Base-by-base conservation (phyloP, 805 yeast genomes). In the Yarrowia sp. region DNA sequence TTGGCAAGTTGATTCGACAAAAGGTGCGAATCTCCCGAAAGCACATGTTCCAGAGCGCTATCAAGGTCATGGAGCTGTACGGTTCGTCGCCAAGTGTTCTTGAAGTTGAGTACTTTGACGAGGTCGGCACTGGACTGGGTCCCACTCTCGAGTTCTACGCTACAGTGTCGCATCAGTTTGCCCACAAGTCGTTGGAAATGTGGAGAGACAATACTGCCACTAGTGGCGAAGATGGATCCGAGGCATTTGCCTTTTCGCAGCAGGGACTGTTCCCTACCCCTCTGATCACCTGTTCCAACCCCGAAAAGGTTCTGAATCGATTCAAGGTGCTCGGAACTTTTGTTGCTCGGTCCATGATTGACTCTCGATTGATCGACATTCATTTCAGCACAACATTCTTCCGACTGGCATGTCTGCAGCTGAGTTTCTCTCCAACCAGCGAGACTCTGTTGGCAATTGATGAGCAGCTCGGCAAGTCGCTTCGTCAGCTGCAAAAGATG, bases 81-180 rank as follows among this genome's bases (percentile, higher is more conserved):
- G 96, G 95, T 0, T 77, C 89, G 0, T 81, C 87, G n/a, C 92
- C 97, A 0, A 88, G 91, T 30, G 79, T 89, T 4, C 76, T 93
- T 22, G 98, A 93, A 70, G 86, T 95, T 65, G 97, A 92, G 73
- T 93, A 89, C 71, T 85, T 82, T 67, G 92, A 88, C 68, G 99
- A 93, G 73, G 97, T 82, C 7, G 99, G 98, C n/a, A 87, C 97
- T 0, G 99, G 99, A 0, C 77, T 92, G 49, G 99, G 99, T 0
- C 99, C 99, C 3, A 93, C 99, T 0, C 79, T 92, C 68, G 99
- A 93, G 75, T 93, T 95, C 72, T 93, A 91, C 71, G 85, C 98
- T 0, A 78, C 81, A 16, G 91, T 90, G 1, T 91, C 97, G 0
- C 84, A 80, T 65, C 92, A 87, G 67, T 91, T 93, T 73, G 78